phyloP scores from a whole-genome alignment of 257 asterid species.

The Orobanche coerulescens region DNA sequence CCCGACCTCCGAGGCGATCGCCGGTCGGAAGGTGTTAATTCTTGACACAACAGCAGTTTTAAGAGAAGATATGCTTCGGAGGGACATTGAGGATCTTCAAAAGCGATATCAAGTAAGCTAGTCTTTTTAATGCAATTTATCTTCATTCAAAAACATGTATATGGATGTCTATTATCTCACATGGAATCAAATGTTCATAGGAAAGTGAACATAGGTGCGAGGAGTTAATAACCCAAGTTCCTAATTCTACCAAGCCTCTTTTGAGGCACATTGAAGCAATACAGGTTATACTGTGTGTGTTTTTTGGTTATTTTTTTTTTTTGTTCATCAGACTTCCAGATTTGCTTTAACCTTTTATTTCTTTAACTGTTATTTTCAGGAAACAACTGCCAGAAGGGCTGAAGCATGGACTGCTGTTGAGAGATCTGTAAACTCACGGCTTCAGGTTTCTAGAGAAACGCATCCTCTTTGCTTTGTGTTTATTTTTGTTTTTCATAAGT shows the following conservation, averaged over 20 bases:
- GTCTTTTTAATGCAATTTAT: constrained; percentile 9
- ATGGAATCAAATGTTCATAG: constrained; percentile 32
- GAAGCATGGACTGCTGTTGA: constrained; percentile 99
- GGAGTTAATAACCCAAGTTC: constrained; percentile 95
- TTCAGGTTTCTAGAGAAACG: constrained; percentile 60
- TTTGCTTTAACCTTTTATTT: constrained; percentile 1
- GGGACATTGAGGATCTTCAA: constrained; percentile 94
- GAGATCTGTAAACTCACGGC: constrained; percentile 76
- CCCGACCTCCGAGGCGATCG: no score
- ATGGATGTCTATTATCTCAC: constrained; percentile 19
- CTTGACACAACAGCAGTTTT: no score
- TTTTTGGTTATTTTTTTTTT: neutral
- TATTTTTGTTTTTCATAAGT: neutral
- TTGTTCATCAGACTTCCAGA: constrained; percentile 9
- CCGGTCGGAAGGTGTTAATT: no score
- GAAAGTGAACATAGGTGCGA: constrained; percentile 97
- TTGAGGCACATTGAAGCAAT: constrained; percentile 98
- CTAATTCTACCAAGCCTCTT: constrained; percentile 98
- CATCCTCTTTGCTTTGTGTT: constrained; percentile 16
- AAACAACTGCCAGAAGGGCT: constrained; percentile 77
- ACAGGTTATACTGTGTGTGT: constrained; percentile 54
- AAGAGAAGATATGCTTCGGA: constrained; percentile 90
- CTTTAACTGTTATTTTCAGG: constrained; percentile 45
- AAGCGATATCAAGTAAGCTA: constrained; percentile 75
- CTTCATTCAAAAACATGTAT: neutral